Conservation (phyloP, 495 filamentous ascomycete genomes). For the Hyaloscypha finlandica region DNA sequence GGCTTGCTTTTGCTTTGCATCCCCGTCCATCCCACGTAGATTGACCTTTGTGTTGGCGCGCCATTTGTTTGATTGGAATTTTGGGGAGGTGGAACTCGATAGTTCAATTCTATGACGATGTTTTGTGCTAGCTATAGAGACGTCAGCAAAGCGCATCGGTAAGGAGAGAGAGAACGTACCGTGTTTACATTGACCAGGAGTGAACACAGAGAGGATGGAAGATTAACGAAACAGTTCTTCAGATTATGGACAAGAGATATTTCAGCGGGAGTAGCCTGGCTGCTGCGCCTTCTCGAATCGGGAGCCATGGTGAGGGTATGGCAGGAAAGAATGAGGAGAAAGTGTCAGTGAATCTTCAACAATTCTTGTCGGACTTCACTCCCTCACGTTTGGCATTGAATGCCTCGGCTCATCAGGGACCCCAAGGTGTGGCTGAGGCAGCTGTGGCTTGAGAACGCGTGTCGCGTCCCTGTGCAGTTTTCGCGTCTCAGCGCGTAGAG, state of each 20-base stretch:
- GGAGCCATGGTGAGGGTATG: constrained; percentile 22
- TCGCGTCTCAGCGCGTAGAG: constrained; percentile 12
- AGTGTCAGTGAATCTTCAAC: not conserved
- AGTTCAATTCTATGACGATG: constrained; percentile 88
- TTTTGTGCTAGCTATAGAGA: constrained; percentile 76
- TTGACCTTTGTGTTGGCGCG: constrained; percentile 59
- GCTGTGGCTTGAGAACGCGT: constrained; percentile 2
- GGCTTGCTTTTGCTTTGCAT: constrained; percentile 88
- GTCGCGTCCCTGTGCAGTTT: not conserved
- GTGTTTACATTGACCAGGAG: constrained; percentile 86
- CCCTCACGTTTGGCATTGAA: not conserved
- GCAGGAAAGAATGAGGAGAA: not conserved
- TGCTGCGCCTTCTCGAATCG: constrained; percentile 23
- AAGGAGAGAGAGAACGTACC: constrained; percentile 48
- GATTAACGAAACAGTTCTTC: constrained; percentile 92
- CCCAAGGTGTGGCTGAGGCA: not conserved
- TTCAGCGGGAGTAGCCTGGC: constrained; percentile 67
- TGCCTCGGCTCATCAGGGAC: not conserved
- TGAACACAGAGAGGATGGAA: constrained; percentile 80
- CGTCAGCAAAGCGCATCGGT: not conserved
- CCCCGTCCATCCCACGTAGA: constrained; percentile 93
- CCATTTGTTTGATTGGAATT: constrained; percentile 40
- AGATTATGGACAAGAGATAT: constrained; percentile 77
- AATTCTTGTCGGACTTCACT: not conserved
- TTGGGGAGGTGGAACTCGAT: constrained; percentile 46